Evolutionary conservation across 805 yeast genomes (phyloP).

Genomic region (Lachancea kluyveri): DNA sequence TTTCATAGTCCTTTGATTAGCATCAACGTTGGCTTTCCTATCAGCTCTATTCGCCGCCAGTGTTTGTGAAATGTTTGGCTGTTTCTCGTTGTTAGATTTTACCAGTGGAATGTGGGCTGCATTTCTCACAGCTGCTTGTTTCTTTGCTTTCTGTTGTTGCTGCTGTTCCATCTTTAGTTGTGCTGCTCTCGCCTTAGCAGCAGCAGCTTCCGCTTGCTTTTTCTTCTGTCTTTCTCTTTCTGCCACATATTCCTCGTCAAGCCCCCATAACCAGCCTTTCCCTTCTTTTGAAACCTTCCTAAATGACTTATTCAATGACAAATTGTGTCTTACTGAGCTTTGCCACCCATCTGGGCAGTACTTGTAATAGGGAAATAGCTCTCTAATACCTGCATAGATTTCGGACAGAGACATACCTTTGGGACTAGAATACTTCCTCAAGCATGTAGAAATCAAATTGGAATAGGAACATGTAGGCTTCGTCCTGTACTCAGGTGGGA

Average conservation of each 20-base stretch:
- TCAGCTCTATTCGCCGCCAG: constrained; percentile 28
- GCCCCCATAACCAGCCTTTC: constrained; percentile 93
- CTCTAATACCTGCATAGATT: constrained; percentile 80
- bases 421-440: constrained; percentile 58
- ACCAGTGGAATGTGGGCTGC: constrained; percentile 14
- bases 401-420: constrained; percentile 79
- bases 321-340: constrained; percentile 83
- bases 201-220: constrained; percentile 59
- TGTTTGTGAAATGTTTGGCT: constrained; percentile 32
- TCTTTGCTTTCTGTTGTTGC: constrained; percentile 33
- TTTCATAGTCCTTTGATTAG: constrained; percentile 55
- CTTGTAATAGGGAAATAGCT: constrained; percentile 81
- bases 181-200: constrained; percentile 52
- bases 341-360: constrained; percentile 99
- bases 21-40: constrained; percentile 26
- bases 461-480: constrained; percentile 84
- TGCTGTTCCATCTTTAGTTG: constrained; percentile 47
- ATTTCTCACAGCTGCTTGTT: constrained; percentile 24
- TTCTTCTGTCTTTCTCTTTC: constrained; percentile 75
- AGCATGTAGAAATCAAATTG: constrained; percentile 70
- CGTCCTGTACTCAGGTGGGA: constrained; percentile 78
- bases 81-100: constrained; percentile 15
- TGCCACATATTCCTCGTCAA: constrained; percentile 77
- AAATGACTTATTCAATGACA: constrained; percentile 81
- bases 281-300: constrained; percentile 76